Percentiles rank a stretch among this genome's conserved stretches.
These are phyloP conservation scores for Cyberlindnera veronae DNA, from an alignment of 805 yeast species.

Conservation along the genomic window DNA sequence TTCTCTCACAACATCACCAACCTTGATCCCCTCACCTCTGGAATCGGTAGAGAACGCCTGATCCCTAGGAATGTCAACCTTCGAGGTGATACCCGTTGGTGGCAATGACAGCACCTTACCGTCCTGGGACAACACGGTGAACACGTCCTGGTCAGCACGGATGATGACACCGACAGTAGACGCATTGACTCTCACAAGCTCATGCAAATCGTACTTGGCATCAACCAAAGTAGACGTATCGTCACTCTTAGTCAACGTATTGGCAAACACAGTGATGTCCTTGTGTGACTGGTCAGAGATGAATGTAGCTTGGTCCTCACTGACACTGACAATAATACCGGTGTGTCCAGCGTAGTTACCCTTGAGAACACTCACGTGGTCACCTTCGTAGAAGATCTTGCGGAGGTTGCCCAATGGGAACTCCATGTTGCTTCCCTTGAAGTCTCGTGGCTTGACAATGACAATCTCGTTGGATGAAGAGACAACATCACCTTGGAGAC, in stretches of 20 bases:
- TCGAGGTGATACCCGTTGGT: constrained; percentile 80
- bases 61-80: constrained; percentile 58
- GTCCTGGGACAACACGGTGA: constrained; percentile 75
- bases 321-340: constrained; percentile 83
- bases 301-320: constrained; percentile 82
- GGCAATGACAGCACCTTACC: constrained; percentile 70
- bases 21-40: constrained; percentile 77
- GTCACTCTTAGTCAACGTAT: constrained; percentile 86
- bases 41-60: constrained; percentile 84
- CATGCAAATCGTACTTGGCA: constrained; percentile 82
- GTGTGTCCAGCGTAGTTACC: constrained; percentile 94
- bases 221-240: constrained; percentile 75
- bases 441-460: constrained; percentile 41
- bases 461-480: constrained; percentile 65
- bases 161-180: constrained; percentile 86
- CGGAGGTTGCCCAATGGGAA: constrained; percentile 80
- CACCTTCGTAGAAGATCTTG: constrained; percentile 86
- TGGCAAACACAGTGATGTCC: constrained; percentile 90
- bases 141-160: constrained; percentile 83
- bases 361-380: constrained; percentile 86
- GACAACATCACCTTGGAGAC: constrained; percentile 75
- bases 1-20: constrained; percentile 93
- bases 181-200: constrained; percentile 83
- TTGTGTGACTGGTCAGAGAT: constrained; percentile 85
- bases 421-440: constrained; percentile 57